phyloP scores from a whole-genome alignment of 2,329 filamentous ascomycete species.

The Penicillium sp. region DNA sequence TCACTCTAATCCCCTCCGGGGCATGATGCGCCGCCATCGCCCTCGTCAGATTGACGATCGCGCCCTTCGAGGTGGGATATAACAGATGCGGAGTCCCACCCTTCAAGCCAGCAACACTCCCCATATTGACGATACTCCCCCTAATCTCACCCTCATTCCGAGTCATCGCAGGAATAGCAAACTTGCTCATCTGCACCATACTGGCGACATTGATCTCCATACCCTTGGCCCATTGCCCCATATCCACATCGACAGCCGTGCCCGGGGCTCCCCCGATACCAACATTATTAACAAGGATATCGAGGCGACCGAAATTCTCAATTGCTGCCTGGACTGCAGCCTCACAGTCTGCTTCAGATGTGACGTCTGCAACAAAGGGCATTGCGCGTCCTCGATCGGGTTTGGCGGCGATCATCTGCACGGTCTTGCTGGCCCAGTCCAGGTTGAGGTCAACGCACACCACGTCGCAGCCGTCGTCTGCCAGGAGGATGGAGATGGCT shows the following conservation, averaged over 20 bases:
- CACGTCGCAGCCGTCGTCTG: conserved; percentile 59
- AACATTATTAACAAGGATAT: conserved; percentile 67
- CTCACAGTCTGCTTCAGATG: conserved; percentile 54
- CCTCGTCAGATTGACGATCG: conserved; percentile 58
- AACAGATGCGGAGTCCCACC: conserved; percentile 57
- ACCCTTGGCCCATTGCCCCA: conserved; percentile 58
- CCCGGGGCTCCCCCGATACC: conserved; percentile 62
- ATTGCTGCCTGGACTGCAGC: conserved; percentile 40
- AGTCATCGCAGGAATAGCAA: conserved; percentile 61
- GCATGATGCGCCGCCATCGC: conserved; percentile 60
- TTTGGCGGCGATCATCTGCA: conserved; percentile 52
- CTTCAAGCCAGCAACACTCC: conserved; percentile 55
- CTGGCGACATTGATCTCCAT: conserved; percentile 65
- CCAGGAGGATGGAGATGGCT: conserved; percentile 59
- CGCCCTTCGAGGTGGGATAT: conserved; percentile 57
- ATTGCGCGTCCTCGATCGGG: conserved; percentile 37
- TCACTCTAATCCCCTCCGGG: conserved; percentile 53
- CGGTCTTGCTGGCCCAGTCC: conserved; percentile 55
- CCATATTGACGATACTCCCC: conserved; percentile 55
- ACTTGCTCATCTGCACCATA: conserved; percentile 67
- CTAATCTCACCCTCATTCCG: conserved; percentile 51
- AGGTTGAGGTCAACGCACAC: conserved; percentile 60
- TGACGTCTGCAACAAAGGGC: conserved; percentile 54
- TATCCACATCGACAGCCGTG: conserved; percentile 62
- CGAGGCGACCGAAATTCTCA: conserved; percentile 55